Conservation (phyloP, 2,329 filamentous ascomycete species). For the Pseudocercospora pini-densiflorae region DNA sequence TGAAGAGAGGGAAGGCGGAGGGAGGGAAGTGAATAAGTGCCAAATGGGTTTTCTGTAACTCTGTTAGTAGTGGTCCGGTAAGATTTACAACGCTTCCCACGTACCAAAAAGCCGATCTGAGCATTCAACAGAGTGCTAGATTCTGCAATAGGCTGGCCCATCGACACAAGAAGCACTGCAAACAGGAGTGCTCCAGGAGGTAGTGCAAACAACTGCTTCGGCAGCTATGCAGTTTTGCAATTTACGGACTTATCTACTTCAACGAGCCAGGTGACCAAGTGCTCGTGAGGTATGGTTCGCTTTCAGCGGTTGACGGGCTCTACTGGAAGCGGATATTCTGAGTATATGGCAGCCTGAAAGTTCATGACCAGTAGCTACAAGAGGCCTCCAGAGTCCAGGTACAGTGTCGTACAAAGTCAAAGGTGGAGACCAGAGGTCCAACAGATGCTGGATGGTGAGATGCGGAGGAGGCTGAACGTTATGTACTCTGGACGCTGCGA, state of each 20-base stretch:
- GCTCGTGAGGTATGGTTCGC: slow-evolving; percentile 14
- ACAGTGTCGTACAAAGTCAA: slow-evolving; percentile 3
- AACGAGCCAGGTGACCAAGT: slow-evolving; percentile 1
- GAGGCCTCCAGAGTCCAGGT: background rate
- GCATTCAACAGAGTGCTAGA: slow-evolving; percentile 54
- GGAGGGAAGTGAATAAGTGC: slow-evolving; percentile 90
- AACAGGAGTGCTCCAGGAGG: background rate
- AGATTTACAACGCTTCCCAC: slow-evolving; percentile 11
- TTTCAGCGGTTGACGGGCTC: slow-evolving; percentile 37
- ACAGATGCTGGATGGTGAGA: background rate
- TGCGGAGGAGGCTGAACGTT: slow-evolving; percentile 4
- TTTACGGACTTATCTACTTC: background rate
- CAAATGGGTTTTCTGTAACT: slow-evolving; percentile 76
- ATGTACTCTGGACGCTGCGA: background rate
- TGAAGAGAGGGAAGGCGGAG: slow-evolving; percentile 73
- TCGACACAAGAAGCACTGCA: slow-evolving; percentile 2
- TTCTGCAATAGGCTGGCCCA: slow-evolving; percentile 33
- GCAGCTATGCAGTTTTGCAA: background rate
- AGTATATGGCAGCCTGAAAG: slow-evolving; percentile 33
- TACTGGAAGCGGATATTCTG: slow-evolving; percentile 35
- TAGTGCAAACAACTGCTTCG: background rate
- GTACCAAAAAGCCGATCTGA: slow-evolving; percentile 55
- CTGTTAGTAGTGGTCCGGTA: slow-evolving; percentile 13
- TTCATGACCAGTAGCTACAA: slow-evolving; percentile 30
- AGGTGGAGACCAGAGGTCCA: background rate